A percentile compares a stretch with the other conserved stretches of the same genome.
Evolutionary conservation across 2,329 filamentous ascomycete species (phyloP).

Genomic region (Aspergillus vadensis): DNA sequence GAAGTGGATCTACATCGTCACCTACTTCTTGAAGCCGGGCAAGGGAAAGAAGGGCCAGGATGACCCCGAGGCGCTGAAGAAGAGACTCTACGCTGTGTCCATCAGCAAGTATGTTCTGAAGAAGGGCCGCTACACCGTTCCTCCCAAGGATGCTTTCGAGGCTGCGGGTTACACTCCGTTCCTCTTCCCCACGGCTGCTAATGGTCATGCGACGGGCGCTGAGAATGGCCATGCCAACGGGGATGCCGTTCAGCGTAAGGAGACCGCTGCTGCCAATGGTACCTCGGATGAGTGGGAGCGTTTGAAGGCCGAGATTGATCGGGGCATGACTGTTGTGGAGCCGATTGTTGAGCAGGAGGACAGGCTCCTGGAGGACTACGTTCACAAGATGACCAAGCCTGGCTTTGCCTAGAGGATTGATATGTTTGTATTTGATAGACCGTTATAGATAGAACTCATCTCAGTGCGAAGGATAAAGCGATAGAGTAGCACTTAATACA

Average conservation of each 20-base stretch:
- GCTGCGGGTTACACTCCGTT: slow-evolving; percentile 71
- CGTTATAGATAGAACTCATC: no score
- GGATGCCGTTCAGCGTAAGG: slow-evolving; percentile 6
- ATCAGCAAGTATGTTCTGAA: slow-evolving; percentile 79
- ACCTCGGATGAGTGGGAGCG: slow-evolving; percentile 56
- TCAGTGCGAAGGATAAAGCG: no score
- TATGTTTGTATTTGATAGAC: no score
- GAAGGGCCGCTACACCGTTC: slow-evolving; percentile 75
- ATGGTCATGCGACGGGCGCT: slow-evolving; percentile 21
- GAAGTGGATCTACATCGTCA: slow-evolving; percentile 76
- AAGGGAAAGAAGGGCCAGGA: slow-evolving; percentile 25
- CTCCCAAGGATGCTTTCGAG: slow-evolving; percentile 72
- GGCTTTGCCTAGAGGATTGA: slow-evolving; percentile 13
- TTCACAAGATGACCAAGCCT: slow-evolving; percentile 19
- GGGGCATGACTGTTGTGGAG: slow-evolving; percentile 55
- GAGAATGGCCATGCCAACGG: slow-evolving; percentile 20
- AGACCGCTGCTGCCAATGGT: slow-evolving; percentile 21
- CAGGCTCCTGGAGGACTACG: slow-evolving; percentile 20
- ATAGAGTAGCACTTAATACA: background rate
- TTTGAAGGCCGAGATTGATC: slow-evolving; percentile 57
- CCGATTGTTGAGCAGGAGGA: slow-evolving; percentile 23
- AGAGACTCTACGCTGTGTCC: slow-evolving; percentile 67
- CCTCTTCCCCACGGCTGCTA: slow-evolving; percentile 2
- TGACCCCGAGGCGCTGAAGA: slow-evolving; percentile 47
- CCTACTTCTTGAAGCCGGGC: slow-evolving; percentile 64